Conservation (phyloP, 345 rosid species). For the Kernera saxatilis region DNA sequence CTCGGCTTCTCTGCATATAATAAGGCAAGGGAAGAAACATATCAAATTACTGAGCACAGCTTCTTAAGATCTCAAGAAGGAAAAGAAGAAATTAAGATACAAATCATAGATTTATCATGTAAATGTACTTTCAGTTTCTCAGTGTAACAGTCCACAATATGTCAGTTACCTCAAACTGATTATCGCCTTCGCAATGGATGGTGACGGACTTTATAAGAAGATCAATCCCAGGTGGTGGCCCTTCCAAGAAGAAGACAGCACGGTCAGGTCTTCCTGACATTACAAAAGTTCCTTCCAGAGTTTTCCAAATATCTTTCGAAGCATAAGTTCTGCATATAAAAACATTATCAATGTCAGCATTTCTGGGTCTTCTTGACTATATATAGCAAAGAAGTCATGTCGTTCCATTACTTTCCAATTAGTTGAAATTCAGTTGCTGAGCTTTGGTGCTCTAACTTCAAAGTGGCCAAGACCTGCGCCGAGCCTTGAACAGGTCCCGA, state of each 20-base stretch:
- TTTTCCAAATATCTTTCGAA: slow-evolving; percentile 63
- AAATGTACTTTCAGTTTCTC: neutral
- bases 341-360: slow-evolving; percentile 6
- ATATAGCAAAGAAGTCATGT: neutral
- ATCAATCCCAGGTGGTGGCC: slow-evolving; percentile 83
- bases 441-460: slow-evolving; percentile 53
- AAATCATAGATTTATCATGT: neutral
- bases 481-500: slow-evolving; percentile 55
- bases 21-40: neutral
- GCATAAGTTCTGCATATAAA: slow-evolving; percentile 52
- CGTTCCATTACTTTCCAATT: slow-evolving; percentile 66
- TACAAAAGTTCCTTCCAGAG: slow-evolving; percentile 68
- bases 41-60: neutral
- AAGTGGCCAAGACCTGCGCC: slow-evolving; percentile 68
- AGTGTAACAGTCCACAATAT: neutral
- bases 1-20: slow-evolving; percentile 20
- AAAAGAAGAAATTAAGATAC: neutral
- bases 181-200: slow-evolving; percentile 40
- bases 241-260: slow-evolving; percentile 80
- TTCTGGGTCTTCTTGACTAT: neutral
- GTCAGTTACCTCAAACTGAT: slow-evolving; percentile 42
- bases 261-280: slow-evolving; percentile 58
- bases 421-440: slow-evolving; percentile 46
- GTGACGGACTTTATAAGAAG: slow-evolving; percentile 64
- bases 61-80: neutral